A percentile compares a stretch with the other conserved stretches of the same genome.
These are phyloP conservation scores for Desmodesmus armatus DNA, from an alignment of 139 green algal genomes.

Conservation along the genomic window DNA sequence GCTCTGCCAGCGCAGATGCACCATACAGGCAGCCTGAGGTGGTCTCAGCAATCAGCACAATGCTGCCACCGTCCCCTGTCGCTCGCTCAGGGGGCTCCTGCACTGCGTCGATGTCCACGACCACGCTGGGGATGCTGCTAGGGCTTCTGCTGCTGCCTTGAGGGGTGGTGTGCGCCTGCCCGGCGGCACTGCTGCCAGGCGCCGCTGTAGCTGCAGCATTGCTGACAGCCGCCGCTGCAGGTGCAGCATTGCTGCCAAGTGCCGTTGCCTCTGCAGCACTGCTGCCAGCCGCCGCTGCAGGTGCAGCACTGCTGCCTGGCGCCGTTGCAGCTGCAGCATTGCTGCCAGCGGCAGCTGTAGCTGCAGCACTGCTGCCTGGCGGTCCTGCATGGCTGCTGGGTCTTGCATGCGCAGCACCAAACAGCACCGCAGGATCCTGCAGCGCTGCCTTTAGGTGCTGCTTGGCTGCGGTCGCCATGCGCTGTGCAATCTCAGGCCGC, in stretches of 20 bases:
- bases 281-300: constrained; percentile 12
- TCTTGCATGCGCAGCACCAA: constrained; percentile 64
- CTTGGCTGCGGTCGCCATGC: constrained; percentile 2
- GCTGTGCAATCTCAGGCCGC: background rate
- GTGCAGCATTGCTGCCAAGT: constrained; percentile 2
- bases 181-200: constrained; percentile 4
- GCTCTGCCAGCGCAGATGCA: constrained; percentile 54
- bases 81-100: constrained; percentile 46
- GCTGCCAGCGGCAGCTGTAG: constrained; percentile 8
- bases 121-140: background rate
- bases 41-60: constrained; percentile 69
- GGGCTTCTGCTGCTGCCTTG: background rate
- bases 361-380: constrained; percentile 42
- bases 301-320: constrained; percentile 4
- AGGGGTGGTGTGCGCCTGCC: background rate
- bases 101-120: constrained; percentile 26
- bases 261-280: background rate
- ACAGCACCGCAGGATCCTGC: background rate
- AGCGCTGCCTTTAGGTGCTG: background rate
- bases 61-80: constrained; percentile 66
- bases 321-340: background rate
- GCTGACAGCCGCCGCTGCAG: constrained; percentile 3
- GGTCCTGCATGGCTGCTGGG: too few relatives aligned
- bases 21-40: constrained; percentile 68
- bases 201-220: background rate